Evolutionary conservation across 495 filamentous ascomycete species (phyloP), one percentile per base, ranked within the genome.

Genomic region (Cryomyces antarcticus): DNA sequence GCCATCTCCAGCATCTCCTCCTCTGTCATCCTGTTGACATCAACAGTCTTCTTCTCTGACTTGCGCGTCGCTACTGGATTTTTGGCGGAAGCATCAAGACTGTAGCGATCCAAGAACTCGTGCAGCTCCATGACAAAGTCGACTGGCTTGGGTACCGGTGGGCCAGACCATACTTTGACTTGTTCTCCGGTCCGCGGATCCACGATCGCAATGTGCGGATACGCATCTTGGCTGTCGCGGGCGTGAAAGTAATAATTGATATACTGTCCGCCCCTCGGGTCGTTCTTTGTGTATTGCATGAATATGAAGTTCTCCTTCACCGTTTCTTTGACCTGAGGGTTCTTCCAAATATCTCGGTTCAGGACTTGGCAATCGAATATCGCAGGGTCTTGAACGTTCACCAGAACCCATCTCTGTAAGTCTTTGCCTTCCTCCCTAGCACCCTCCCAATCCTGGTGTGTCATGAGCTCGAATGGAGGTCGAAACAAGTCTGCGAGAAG

Each of bases 1-100:
- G 92, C 89, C 68, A 94, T 74, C 57, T 92, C 78, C 53, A 97
- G 67, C 85, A 88, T 88, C 58, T 97, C 85, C 49, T 95, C 87
- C 52, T 97, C 89, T 0, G 84, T 94, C 79, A 97, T 88, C 5
- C 78, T 74, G 39, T 78, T 79, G 28, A 94, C 71, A 50, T 79
- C 80, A 40, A 80, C 65, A 45, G 77, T 70, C 43, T 74, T 76
- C 46, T 72, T 60, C 49, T 83, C 79, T 3, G 75, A 67, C 57
- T 88, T 92, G 34, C 80, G 66, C 54, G 75, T 82, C 3, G 82
- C 75, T 0, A 97, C 83, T 0, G 89, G 89, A 52, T 97, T 97
- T 60, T 87, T 88, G 49, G 78, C 84, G 49, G 87, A 75, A 24
- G 72, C 73, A 7, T 77, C 81, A 43, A 97, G 66, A 52, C 86